Percentiles rank a stretch among this genome's conserved stretches.
phyloP scores from a whole-genome alignment of 495 filamentous ascomycete genomes.

The Xylaria flabelliformis region DNA sequence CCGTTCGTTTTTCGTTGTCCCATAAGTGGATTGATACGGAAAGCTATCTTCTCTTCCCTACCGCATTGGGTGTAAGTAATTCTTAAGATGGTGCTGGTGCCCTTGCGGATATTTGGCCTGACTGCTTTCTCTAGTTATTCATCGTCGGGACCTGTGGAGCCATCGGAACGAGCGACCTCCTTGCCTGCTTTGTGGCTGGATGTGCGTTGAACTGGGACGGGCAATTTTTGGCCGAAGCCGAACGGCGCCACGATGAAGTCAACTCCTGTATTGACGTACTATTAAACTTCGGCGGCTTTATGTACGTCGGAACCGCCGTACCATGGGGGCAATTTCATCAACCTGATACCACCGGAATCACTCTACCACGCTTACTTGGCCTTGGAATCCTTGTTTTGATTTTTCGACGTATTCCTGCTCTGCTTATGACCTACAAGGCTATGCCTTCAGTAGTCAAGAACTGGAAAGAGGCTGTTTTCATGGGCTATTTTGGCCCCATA shows the following conservation, averaged over 20 bases:
- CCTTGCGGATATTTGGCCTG: neutral
- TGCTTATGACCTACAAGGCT: constrained; percentile 58
- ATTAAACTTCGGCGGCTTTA: constrained; percentile 79
- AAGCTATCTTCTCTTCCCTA: constrained; percentile 85
- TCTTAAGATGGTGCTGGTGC: neutral
- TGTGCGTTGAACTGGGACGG: constrained; percentile 87
- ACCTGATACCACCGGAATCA: constrained; percentile 48
- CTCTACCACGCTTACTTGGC: constrained; percentile 70
- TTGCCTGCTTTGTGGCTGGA: constrained; percentile 89
- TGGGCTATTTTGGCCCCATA: constrained; percentile 91
- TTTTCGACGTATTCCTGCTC: constrained; percentile 56
- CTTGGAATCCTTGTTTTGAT: constrained; percentile 78
- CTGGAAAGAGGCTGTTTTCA: constrained; percentile 72
- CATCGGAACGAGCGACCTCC: constrained; percentile 86
- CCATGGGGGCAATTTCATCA: constrained; percentile 67
- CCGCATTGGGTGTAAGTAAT: constrained; percentile 73
- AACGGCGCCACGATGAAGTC: constrained; percentile 74
- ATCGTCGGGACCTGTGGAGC: constrained; percentile 81
- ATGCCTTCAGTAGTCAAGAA: constrained; percentile 72
- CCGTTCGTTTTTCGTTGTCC: constrained; percentile 62
- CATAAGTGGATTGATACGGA: constrained; percentile 79
- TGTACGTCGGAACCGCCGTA: constrained; percentile 84
- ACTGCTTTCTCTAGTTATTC: constrained; percentile 53
- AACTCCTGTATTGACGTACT: constrained; percentile 82
- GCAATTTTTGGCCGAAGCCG: constrained; percentile 82